phyloP scores from a whole-genome alignment of 2,329 filamentous ascomycete species.

The Fusarium sp. region DNA sequence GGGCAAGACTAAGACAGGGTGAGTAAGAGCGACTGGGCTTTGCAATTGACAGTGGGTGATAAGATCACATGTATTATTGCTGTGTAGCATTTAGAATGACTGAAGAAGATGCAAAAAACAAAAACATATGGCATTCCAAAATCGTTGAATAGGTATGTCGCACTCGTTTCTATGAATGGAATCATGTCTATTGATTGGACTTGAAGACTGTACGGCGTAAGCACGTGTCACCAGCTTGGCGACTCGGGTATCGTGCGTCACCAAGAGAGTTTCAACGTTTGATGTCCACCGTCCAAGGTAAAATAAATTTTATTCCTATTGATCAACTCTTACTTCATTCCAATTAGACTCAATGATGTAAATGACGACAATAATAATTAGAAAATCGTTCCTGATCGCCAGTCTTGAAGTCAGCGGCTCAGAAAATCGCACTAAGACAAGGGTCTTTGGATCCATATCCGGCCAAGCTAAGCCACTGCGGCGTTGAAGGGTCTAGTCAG shows the following conservation, averaged over 20 bases:
- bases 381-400: not conserved
- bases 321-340: not conserved
- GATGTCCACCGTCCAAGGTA: not conserved
- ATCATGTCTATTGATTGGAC: not conserved
- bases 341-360: conserved; percentile 2
- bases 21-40: not conserved
- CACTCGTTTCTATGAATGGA: not conserved
- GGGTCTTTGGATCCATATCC: conserved; percentile 19
- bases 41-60: not conserved
- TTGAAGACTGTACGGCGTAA: not conserved
- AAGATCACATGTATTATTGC: too few species aligned
- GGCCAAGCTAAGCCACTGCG: conserved; percentile 39
- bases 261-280: not conserved
- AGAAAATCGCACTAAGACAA: conserved; percentile 18
- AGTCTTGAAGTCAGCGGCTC: conserved; percentile 19
- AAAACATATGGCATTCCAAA: too few species aligned
- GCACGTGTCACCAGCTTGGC: not conserved
- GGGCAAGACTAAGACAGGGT: not conserved
- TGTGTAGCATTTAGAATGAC: not conserved
- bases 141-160: not conserved
- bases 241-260: not conserved
- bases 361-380: not conserved
- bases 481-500: conserved; percentile 29
- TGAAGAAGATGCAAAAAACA: too few species aligned
- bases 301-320: not conserved